A percentile compares a stretch with the other conserved stretches of the same genome.
phyloP scores from a whole-genome alignment of 1,284 basidiomycete species.

The Leccinum angustisporum region DNA sequence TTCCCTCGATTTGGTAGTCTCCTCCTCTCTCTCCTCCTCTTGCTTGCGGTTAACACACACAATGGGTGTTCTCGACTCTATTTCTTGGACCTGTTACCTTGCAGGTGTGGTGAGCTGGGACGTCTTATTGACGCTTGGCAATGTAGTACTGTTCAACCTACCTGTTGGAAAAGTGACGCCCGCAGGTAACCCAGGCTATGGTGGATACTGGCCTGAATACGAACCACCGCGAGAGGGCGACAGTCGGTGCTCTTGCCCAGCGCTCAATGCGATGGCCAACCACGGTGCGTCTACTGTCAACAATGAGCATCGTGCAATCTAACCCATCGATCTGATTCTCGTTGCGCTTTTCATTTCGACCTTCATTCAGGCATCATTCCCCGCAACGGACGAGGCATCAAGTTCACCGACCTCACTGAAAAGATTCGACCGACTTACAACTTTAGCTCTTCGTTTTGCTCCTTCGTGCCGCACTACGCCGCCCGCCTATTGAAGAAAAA shows the following conservation, averaged over 20 bases:
- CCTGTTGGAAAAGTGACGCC: constrained; percentile 55
- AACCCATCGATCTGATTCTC: not conserved
- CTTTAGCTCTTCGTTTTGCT: constrained; percentile 65
- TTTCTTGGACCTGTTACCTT: constrained; percentile 35
- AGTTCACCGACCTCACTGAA: constrained; percentile 55
- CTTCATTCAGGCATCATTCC: constrained; percentile 58
- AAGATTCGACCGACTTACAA: constrained; percentile 61
- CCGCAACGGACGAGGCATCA: constrained; percentile 63
- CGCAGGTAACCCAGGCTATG: constrained; percentile 54
- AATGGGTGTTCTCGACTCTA: constrained; percentile 22
- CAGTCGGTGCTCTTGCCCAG: constrained; percentile 69
- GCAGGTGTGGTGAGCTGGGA: constrained; percentile 53
- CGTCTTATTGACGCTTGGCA: constrained; percentile 49
- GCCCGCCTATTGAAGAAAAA: constrained; percentile 56
- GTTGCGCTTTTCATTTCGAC: not conserved
- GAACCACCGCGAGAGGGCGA: constrained; percentile 56
- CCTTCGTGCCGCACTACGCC: constrained; percentile 58
- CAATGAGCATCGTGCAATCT: not conserved
- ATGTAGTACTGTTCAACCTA: constrained; percentile 51
- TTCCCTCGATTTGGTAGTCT: not conserved
- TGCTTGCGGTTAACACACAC: not conserved
- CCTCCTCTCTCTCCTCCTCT: not conserved
- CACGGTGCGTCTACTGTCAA: constrained; percentile 50
- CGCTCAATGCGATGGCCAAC: constrained; percentile 73
- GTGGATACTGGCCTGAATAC: constrained; percentile 71